Conservation (phyloP, 1,139 yeast species). For the Taiozyma sp. region DNA sequence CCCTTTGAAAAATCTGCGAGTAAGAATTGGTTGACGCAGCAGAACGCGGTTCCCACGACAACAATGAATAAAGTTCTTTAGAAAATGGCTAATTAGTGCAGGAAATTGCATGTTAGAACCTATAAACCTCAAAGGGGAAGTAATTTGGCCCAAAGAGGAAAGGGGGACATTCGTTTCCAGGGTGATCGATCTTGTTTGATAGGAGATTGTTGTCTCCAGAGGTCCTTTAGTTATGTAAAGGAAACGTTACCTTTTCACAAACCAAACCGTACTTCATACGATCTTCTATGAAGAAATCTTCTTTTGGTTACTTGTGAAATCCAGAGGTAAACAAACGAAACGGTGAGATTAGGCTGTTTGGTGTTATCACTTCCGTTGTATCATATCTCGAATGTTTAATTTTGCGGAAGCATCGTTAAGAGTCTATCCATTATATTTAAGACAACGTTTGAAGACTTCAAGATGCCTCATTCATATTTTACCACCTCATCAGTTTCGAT, state of each 20-base stretch:
- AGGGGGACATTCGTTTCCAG: neutral
- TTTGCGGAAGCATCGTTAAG: neutral
- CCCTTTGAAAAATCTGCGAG: neutral
- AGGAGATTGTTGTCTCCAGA: neutral
- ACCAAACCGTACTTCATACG: neutral
- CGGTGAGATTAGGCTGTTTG: neutral
- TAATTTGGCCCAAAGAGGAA: neutral
- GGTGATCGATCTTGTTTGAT: neutral
- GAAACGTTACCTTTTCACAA: neutral
- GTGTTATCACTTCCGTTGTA: neutral
- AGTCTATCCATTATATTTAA: neutral
- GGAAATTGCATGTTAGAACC: neutral
- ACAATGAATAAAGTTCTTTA: neutral
- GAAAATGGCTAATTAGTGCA: neutral
- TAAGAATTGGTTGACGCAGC: neutral
- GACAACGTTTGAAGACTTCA: neutral
- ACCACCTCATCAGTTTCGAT: too few species aligned
- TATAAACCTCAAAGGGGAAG: too few species aligned
- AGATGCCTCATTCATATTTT: too few species aligned
- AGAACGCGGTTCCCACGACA: neutral
- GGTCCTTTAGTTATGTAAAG: neutral
- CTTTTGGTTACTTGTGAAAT: too few species aligned
- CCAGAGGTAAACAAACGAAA: neutral
- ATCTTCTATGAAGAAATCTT: neutral
- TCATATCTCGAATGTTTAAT: neutral